Percentiles rank a stretch among this genome's conserved stretches.
These are phyloP conservation scores for Diplodia sapinea DNA, from an alignment of 2,329 filamentous ascomycete genomes.

Conservation along the genomic window DNA sequence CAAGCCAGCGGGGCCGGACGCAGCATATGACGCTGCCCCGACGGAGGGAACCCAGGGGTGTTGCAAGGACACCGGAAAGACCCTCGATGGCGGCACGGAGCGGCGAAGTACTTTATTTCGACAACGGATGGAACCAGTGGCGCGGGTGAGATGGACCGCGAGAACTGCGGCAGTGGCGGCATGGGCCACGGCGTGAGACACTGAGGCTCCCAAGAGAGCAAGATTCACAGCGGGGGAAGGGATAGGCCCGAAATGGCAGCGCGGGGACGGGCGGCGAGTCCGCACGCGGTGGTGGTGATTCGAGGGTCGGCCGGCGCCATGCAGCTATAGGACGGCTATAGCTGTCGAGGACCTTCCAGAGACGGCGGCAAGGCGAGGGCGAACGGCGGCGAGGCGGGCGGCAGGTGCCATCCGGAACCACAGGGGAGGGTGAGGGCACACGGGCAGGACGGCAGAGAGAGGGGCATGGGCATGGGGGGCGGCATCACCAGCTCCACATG, in stretches of 20 bases:
- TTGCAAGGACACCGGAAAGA: conserved; percentile 14
- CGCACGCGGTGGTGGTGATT: conserved; percentile 3
- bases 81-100: conserved; percentile 7
- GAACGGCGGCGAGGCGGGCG: background rate
- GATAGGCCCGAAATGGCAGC: conserved; percentile 18
- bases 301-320: background rate
- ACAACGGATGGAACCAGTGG: conserved; percentile 8
- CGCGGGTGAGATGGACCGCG: background rate
- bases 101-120: conserved; percentile 23
- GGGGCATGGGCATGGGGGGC: conserved; percentile 9
- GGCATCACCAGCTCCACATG: conserved; percentile 24
- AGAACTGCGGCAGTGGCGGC: conserved; percentile 2
- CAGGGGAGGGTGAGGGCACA: background rate
- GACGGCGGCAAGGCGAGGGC: background rate
- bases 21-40: conserved; percentile 12
- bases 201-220: conserved; percentile 7
- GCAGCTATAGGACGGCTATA: conserved; percentile 11
- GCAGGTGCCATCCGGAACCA: background rate
- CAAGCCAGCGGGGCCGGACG: conserved; percentile 9
- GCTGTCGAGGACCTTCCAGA: background rate
- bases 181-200: conserved; percentile 14
- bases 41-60: conserved; percentile 11
- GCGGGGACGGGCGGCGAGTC: conserved; percentile 3
- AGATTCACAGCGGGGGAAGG: conserved; percentile 11
- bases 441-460: background rate